phyloP scores from a whole-genome alignment of 176 grass and related monocot species.

The Puya raimondii region DNA sequence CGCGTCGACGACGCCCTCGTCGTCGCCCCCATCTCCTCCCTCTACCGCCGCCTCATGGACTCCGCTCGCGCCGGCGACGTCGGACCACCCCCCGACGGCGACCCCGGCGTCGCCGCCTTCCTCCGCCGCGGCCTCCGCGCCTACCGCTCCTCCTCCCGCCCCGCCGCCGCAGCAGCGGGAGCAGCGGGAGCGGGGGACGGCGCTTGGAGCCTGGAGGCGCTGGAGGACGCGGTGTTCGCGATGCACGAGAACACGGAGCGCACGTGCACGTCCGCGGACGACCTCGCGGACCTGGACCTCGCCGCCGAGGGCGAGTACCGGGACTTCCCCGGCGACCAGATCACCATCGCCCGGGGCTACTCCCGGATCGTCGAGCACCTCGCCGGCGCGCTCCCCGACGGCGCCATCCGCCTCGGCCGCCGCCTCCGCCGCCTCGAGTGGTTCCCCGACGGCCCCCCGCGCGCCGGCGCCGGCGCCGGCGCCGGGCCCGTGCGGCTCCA shows the following conservation, averaged over 20 bases:
- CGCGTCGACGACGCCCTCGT: slow-evolving; percentile 37
- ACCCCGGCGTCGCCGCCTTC: slow-evolving; percentile 37
- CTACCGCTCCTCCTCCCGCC: slow-evolving; percentile 34
- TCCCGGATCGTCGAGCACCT: slow-evolving; percentile 50
- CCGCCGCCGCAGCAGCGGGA: neutral
- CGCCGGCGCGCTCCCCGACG: slow-evolving; percentile 32
- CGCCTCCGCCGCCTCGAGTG: slow-evolving; percentile 50
- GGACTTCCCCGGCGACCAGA: slow-evolving; percentile 75
- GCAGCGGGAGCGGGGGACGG: neutral
- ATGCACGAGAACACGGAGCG: slow-evolving; percentile 62
- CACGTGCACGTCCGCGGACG: slow-evolving; percentile 49
- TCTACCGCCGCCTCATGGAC: slow-evolving; percentile 62
- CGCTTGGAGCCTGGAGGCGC: slow-evolving; percentile 25
- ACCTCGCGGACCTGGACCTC: slow-evolving; percentile 61
- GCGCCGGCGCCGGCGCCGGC: neutral
- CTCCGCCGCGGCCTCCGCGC: slow-evolving; percentile 42
- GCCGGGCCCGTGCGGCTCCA: slow-evolving; percentile 37
- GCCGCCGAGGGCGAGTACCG: slow-evolving; percentile 74
- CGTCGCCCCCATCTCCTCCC: slow-evolving; percentile 34
- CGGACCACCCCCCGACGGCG: neutral
- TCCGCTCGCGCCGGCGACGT: slow-evolving; percentile 47
- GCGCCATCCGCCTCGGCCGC: slow-evolving; percentile 36
- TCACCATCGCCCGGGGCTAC: slow-evolving; percentile 74
- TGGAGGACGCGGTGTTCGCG: slow-evolving; percentile 56
- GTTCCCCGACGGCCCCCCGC: slow-evolving; percentile 6